Evolutionary conservation across 2,329 filamentous ascomycete species (phyloP), one percentile per base, ranked within the genome.

Genomic region (Xylaria multiplex): DNA sequence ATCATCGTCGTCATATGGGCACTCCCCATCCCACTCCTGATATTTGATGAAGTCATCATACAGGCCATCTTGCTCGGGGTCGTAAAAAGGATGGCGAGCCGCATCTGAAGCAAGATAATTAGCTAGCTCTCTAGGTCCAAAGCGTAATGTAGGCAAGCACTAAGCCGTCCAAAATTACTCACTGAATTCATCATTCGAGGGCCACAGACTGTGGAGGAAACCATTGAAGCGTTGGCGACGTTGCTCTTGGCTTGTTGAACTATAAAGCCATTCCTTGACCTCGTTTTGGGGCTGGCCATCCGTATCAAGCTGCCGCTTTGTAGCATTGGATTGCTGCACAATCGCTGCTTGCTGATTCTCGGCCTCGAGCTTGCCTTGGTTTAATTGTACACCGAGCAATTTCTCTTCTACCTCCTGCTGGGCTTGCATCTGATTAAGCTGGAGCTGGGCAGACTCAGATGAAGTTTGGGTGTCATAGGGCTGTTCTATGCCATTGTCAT

Each of bases 171-270:
- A 14, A 19, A 1, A 6, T 3, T 24, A 19, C 67, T 69, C 58
- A 69, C 67, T 62, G 22, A 66, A 70, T 11, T 48, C 45, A 30
- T 64, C 58, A 30, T 70, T 60, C 1, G 64, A 69, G 2, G 67
- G 64, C 16, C 35, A 70, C 2, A 55, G 35, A 6, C 37, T 19
- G 37, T 61, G 58, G 7, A 70, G 16, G 19, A 69, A 13, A 48
- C 27, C 43, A 13, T 32, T 8, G 19, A 70, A 70, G 22, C 65
- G 66, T 50, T 48, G 6, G 2, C 32, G 42, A 1, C 50, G 57
- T 24, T 66, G 45, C 13, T 65, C 50, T 11, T 1, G n/a, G 19
- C 6, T 58, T 14, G 8, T 32, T 4, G 64, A 30, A 16, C 35
- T 54, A 16, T 45, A 11, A 19, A 69, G 14, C 67, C 67, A 69